Evolutionary conservation across 441 rosid species (phyloP).

Genomic region (Biscutella auriculata): DNA sequence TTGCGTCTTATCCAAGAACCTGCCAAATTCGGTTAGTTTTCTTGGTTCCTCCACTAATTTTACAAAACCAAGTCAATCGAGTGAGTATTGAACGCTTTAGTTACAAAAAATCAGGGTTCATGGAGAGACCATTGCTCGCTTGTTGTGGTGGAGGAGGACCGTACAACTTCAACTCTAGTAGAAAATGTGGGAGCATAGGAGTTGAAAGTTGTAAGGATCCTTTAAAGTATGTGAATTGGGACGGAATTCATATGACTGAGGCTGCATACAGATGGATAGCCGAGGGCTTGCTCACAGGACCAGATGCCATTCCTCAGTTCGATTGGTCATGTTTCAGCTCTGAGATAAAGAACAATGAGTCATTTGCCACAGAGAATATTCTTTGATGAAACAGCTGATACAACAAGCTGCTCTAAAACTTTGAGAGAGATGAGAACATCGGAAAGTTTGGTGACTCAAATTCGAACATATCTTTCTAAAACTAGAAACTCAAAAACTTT

Average conservation of each 20-base stretch:
- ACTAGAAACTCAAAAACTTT: too few relatives aligned
- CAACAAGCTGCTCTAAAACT: too few relatives aligned
- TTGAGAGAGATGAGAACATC: too few relatives aligned
- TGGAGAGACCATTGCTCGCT: slow-evolving; percentile 13
- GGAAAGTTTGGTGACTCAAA: too few relatives aligned
- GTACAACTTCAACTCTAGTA: slow-evolving; percentile 10
- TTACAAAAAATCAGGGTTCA: slow-evolving; percentile 17
- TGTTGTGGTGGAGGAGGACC: slow-evolving; percentile 41
- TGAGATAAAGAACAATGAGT: background rate
- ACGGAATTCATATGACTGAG: slow-evolving; percentile 34
- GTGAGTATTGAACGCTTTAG: too few relatives aligned
- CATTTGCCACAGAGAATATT: background rate
- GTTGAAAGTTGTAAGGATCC: slow-evolving; percentile 28
- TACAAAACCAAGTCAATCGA: background rate
- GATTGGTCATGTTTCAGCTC: slow-evolving; percentile 13
- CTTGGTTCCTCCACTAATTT: background rate
- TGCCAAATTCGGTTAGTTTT: slow-evolving; percentile 24
- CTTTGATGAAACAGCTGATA: background rate
- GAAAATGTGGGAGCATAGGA: slow-evolving; percentile 18
- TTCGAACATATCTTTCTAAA: too few relatives aligned
- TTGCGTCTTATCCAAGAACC: slow-evolving; percentile 24
- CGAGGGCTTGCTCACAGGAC: slow-evolving; percentile 17
- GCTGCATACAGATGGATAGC: slow-evolving; percentile 14
- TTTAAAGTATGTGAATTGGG: slow-evolving; percentile 34
- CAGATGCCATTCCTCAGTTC: slow-evolving; percentile 9